These are phyloP conservation scores for Boletus semigastroideus DNA, from an alignment of 1,284 basidiomycete species.

Conservation along the genomic window DNA sequence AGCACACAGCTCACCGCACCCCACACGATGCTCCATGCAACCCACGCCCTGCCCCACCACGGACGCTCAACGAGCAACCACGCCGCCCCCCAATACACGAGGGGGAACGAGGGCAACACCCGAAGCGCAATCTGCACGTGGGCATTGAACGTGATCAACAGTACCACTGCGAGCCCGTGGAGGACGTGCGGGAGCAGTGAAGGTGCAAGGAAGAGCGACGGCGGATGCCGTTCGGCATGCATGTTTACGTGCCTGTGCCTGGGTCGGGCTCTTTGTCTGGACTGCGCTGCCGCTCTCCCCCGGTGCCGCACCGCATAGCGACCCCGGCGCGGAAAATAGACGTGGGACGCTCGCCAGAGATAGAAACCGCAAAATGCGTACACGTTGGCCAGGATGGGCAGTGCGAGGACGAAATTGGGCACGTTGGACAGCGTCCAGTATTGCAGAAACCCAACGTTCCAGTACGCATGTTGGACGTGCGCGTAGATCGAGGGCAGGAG, in stretches of 20 bases:
- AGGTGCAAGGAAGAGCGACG: constrained; percentile 34
- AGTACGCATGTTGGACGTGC: constrained; percentile 86
- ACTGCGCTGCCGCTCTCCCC: neutral
- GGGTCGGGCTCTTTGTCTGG: neutral
- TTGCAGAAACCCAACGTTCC: constrained; percentile 81
- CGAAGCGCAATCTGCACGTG: constrained; percentile 93
- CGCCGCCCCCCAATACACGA: constrained; percentile 83
- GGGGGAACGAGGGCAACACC: constrained; percentile 75
- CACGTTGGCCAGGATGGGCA: constrained; percentile 58
- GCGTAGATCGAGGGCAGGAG: constrained; percentile 72
- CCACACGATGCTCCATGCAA: constrained; percentile 79
- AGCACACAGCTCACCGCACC: constrained; percentile 69
- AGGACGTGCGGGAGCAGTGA: constrained; percentile 64
- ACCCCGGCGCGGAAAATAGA: constrained; percentile 14
- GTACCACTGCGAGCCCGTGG: constrained; percentile 60
- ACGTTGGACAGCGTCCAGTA: constrained; percentile 87
- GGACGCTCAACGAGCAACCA: constrained; percentile 54
- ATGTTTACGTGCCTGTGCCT: neutral
- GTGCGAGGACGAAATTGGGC: constrained; percentile 85
- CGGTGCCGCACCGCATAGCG: neutral
- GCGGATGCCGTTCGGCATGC: neutral
- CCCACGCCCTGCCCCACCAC: constrained; percentile 52
- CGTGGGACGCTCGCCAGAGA: constrained; percentile 23
- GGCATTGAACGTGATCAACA: constrained; percentile 73
- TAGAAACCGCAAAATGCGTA: constrained; percentile 48